These are phyloP conservation scores for Suillus clintonianus DNA, from an alignment of 768 basidiomycete genomes.

Conservation along the genomic window DNA sequence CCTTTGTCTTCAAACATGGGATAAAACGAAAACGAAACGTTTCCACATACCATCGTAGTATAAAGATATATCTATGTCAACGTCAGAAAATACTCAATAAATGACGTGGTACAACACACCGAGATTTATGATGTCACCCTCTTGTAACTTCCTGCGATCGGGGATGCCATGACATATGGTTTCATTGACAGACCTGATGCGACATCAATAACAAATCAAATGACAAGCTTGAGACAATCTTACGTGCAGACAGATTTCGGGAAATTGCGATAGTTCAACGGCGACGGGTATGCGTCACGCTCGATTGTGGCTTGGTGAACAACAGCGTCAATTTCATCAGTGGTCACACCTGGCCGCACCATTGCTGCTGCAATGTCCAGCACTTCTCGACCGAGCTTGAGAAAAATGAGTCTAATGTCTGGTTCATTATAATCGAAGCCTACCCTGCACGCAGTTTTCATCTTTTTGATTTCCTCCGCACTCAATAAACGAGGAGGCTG, in stretches of 20 bases:
- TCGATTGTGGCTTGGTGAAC: conserved; percentile 92
- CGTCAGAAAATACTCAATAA: conserved; percentile 18
- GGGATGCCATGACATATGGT: conserved; percentile 98
- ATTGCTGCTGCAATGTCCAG: conserved; percentile 88
- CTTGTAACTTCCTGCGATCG: conserved; percentile 76
- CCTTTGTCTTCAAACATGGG: not conserved
- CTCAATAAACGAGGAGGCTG: conserved; percentile 67
- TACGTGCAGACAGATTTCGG: conserved; percentile 98
- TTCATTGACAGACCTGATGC: conserved; percentile 83
- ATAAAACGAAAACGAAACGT: not conserved
- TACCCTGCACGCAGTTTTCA: conserved; percentile 85
- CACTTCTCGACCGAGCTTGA: conserved; percentile 86
- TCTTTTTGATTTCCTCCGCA: conserved; percentile 81
- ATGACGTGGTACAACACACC: conserved; percentile 45
- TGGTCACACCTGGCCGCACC: conserved; percentile 89
- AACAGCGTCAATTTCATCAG: conserved; percentile 91
- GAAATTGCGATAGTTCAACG: conserved; percentile 86
- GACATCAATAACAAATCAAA: conserved; percentile 5
- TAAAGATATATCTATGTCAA: conserved; percentile 65
- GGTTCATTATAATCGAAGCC: conserved; percentile 2
- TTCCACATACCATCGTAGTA: conserved; percentile 67
- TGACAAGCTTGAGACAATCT: conserved; percentile 32
- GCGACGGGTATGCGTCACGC: conserved; percentile 90
- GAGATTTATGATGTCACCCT: conserved; percentile 97
- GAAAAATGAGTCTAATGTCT: not conserved